Conservation (phyloP, 2,329 filamentous ascomycete genomes). For the Cryphonectria naterciae region DNA sequence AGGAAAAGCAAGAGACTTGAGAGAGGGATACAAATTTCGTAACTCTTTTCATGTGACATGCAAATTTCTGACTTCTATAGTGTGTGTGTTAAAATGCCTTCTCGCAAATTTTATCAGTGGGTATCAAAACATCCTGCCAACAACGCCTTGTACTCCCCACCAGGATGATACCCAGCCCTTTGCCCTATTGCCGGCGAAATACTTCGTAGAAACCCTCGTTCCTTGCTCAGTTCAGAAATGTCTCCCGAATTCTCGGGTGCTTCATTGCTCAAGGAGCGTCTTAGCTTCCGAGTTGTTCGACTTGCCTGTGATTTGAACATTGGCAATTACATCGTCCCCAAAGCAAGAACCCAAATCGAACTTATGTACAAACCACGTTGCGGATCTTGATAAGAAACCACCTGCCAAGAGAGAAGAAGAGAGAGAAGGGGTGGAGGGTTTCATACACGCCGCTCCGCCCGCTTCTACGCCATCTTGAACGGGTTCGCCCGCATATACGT, state of each 20-base stretch:
- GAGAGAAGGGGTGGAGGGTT: too few species aligned
- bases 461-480: slow-evolving; percentile 47
- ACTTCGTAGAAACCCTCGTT: background rate
- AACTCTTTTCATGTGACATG: background rate
- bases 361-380: background rate
- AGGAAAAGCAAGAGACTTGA: slow-evolving; percentile 20
- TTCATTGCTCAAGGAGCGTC: background rate
- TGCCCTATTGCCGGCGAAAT: background rate
- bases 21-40: slow-evolving; percentile 11
- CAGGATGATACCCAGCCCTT: background rate
- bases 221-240: background rate
- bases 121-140: background rate
- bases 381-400: background rate
- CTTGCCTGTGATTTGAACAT: background rate
- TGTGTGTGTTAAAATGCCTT: background rate
- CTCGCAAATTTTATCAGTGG: background rate
- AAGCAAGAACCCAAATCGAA: background rate
- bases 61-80: background rate
- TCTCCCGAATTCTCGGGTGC: background rate
- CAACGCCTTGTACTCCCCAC: background rate
- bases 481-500: slow-evolving; percentile 58
- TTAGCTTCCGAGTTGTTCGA: background rate
- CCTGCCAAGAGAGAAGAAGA: background rate
- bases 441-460: slow-evolving; percentile 2
- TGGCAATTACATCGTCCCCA: background rate